These are phyloP conservation scores for Jamesozyma jinghongensis DNA, from an alignment of 805 yeast species.

Conservation along the genomic window DNA sequence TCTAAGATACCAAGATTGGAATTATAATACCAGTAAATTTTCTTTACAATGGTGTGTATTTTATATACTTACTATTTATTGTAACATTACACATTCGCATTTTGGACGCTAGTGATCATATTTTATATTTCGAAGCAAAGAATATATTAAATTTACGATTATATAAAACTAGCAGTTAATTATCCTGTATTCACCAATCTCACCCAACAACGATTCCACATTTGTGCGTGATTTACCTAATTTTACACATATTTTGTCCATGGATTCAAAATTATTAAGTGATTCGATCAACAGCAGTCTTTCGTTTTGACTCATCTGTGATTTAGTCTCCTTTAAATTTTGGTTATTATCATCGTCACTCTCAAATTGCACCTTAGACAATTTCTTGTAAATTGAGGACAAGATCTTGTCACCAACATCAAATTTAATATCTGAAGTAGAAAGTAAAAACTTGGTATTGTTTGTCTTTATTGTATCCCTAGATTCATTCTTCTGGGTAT, in stretches of 20 bases:
- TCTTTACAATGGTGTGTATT: too few relatives aligned
- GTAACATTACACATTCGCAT: too few relatives aligned
- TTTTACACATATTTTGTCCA: slow-evolving; percentile 66
- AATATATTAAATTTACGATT: background rate
- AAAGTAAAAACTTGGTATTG: slow-evolving; percentile 9
- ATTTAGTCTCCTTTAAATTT: slow-evolving; percentile 1
- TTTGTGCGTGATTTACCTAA: slow-evolving; percentile 47
- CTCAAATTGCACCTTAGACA: slow-evolving; percentile 24
- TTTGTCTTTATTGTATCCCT: slow-evolving; percentile 1
- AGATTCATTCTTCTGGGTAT: slow-evolving; percentile 8
- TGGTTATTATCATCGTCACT: slow-evolving; percentile 4
- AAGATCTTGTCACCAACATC: slow-evolving; percentile 26
- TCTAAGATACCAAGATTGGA: slow-evolving; percentile 3
- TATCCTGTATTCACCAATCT: slow-evolving; percentile 43
- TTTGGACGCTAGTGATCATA: too few relatives aligned
- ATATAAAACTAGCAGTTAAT: slow-evolving; percentile 30
- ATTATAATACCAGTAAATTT: too few relatives aligned
- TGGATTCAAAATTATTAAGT: slow-evolving; percentile 43
- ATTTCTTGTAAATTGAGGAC: slow-evolving; percentile 23
- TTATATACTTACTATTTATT: background rate
- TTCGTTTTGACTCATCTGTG: slow-evolving; percentile 6
- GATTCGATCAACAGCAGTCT: slow-evolving; percentile 34
- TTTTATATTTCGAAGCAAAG: background rate
- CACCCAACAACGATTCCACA: slow-evolving; percentile 40
- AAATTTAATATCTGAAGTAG: slow-evolving; percentile 28